phyloP scores from a whole-genome alignment of 208 protist genomes.

The Angomonas deanei region DNA sequence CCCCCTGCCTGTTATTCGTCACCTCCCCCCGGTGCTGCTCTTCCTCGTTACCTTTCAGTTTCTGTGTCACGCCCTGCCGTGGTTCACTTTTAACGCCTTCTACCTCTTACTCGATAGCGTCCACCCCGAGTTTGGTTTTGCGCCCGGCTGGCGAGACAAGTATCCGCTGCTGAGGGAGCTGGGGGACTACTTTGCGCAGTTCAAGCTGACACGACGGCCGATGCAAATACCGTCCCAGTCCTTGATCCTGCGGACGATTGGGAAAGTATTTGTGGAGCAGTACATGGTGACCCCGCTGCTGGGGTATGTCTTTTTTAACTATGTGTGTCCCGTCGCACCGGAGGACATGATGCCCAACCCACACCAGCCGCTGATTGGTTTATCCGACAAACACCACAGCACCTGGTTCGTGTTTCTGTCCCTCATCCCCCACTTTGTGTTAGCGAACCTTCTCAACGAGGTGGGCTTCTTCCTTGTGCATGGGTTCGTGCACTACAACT shows the following conservation, averaged over 20 bases:
- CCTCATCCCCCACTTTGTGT: constrained; percentile 28
- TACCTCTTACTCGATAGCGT: constrained; percentile 38
- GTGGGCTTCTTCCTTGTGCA: constrained; percentile 41
- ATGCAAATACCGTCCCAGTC: constrained; percentile 20
- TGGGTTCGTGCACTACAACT: constrained; percentile 30
- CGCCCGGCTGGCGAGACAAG: neutral
- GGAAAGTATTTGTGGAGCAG: constrained; percentile 21
- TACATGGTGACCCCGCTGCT: constrained; percentile 17
- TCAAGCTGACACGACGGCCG: constrained; percentile 24
- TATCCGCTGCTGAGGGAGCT: constrained; percentile 15
- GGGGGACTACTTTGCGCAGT: constrained; percentile 19
- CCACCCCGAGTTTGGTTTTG: constrained; percentile 15
- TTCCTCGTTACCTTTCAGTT: constrained; percentile 26
- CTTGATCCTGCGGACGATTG: constrained; percentile 16
- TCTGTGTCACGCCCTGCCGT: constrained; percentile 33
- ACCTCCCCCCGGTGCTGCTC: constrained; percentile 8
- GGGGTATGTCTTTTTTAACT: constrained; percentile 6
- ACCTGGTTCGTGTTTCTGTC: neutral
- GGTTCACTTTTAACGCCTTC: constrained; percentile 29
- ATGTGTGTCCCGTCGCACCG: constrained; percentile 5
- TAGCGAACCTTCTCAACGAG: constrained; percentile 41
- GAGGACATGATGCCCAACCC: constrained; percentile 5
- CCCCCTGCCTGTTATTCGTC: constrained; percentile 8
- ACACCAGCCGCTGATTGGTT: constrained; percentile 15
- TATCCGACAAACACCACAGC: constrained; percentile 12